Conservation (phyloP, 2,329 filamentous ascomycete species). For the Alternaria gaisen region DNA sequence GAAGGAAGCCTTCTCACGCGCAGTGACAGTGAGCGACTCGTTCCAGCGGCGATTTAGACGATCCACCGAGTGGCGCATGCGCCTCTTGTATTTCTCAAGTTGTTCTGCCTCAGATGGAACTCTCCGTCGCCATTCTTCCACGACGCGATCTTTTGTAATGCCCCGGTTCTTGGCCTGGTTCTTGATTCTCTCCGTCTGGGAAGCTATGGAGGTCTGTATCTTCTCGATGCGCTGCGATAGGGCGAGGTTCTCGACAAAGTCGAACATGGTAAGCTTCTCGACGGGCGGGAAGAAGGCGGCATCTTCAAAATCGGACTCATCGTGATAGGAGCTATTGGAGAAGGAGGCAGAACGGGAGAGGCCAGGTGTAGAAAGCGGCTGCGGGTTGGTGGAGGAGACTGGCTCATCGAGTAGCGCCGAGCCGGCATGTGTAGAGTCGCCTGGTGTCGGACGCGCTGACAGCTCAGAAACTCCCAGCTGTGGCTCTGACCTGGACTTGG, state of each 20-base stretch:
- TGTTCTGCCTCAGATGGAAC: constrained; percentile 90
- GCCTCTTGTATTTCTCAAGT: constrained; percentile 86
- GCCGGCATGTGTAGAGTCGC: constrained; percentile 37
- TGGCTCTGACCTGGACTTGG: constrained; percentile 43
- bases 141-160: constrained; percentile 84
- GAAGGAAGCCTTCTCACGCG: constrained; percentile 94
- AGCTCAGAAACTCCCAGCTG: constrained; percentile 40
- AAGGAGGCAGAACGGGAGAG: constrained; percentile 82
- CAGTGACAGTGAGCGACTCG: constrained; percentile 85
- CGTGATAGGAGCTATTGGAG: constrained; percentile 86
- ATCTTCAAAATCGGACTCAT: constrained; percentile 80
- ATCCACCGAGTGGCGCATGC: constrained; percentile 89
- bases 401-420: constrained; percentile 51
- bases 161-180: constrained; percentile 82
- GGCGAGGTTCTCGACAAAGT: constrained; percentile 91
- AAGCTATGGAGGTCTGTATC: constrained; percentile 81
- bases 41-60: constrained; percentile 86
- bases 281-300: constrained; percentile 74
- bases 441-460: constrained; percentile 34
- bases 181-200: constrained; percentile 85
- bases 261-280: constrained; percentile 89
- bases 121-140: constrained; percentile 90
- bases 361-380: constrained; percentile 57
- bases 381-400: constrained; percentile 56
- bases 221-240: constrained; percentile 90